Evolutionary conservation across 208 protist species (phyloP), one percentile per base, ranked within the genome.

Genomic region (Crithidia thermophila): DNA sequence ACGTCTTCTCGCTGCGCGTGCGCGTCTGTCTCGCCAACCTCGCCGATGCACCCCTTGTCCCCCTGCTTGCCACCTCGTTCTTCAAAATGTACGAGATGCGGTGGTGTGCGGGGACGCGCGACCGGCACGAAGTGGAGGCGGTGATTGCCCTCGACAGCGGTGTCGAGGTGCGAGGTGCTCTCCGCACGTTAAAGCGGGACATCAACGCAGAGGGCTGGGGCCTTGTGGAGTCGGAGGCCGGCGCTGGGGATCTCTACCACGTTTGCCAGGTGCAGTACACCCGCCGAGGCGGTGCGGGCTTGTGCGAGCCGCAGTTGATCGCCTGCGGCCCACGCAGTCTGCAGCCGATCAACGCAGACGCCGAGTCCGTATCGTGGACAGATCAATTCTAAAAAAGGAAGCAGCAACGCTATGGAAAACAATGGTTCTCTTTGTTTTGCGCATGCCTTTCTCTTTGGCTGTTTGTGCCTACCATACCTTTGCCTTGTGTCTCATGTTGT

Each of bases 181-280:
- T 88, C 34, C 77, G 78, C 10, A 64, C 51, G 5, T 40, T 90
- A 43, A 81, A 79, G 58, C 49, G 64, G 30, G 68, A 60, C 36
- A 31, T 88, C 28, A 80, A 80, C 25, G 57, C 80, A 3, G 87
- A 90, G 47, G 84, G 87, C 20, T 93, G 87, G 87, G 68, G 60
- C 25, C 31, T 77, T 0, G 79, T 80, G 18, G 69, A 81, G 68
- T 59, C 28, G 21, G 81, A 77, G 47, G 61, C 42, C 18, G 67
- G 67, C 10, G 70, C 61, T 20, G 72, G 75, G 0, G 75, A 78
- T 27, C 46, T 65, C n/a, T 77, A 73, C 43, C 62, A 75, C 50
- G 49, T 85, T n/a, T 8, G 18, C 2, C 52, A 56, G 14, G 60
- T 75, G 13, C 57, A 42, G 16, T 39, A 28, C 42, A 27, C 30